These are phyloP conservation scores for Asterochloris sp. DNA, from an alignment of 139 green algal species.

Conservation along the genomic window DNA sequence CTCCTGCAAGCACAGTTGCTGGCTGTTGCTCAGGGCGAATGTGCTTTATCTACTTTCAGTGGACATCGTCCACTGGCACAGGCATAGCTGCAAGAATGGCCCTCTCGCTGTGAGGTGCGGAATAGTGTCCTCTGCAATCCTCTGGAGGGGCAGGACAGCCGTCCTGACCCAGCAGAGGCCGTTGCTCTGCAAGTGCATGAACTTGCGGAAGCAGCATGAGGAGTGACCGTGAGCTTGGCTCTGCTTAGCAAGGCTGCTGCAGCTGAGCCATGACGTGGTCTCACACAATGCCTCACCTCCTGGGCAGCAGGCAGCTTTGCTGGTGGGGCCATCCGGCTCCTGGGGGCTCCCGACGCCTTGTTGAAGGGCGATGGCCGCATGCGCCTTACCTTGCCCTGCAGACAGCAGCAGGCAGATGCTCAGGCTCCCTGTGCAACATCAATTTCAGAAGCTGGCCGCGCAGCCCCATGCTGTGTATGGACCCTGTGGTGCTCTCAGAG, in stretches of 20 bases:
- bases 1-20: not conserved
- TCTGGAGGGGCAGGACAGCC: not conserved
- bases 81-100: not conserved
- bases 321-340: slow-evolving; percentile 33
- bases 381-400: slow-evolving; percentile 42
- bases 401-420: not conserved
- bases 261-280: not conserved
- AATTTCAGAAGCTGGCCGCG: not conserved
- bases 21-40: not conserved
- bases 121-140: not conserved
- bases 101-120: not conserved
- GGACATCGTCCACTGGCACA: not conserved
- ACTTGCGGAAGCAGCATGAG: not conserved
- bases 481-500: not conserved
- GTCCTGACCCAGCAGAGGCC: not conserved
- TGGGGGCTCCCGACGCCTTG: slow-evolving; percentile 37
- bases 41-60: not conserved
- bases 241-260: not conserved
- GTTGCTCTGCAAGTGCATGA: not conserved
- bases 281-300: not conserved
- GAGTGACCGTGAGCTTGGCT: not conserved
- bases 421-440: not conserved
- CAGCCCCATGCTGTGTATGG: not conserved
- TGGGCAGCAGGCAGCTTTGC: slow-evolving; percentile 16
- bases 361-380: slow-evolving; percentile 55